phyloP scores from a whole-genome alignment of 352 stramenopile species.

The Pythium aristosporum region DNA sequence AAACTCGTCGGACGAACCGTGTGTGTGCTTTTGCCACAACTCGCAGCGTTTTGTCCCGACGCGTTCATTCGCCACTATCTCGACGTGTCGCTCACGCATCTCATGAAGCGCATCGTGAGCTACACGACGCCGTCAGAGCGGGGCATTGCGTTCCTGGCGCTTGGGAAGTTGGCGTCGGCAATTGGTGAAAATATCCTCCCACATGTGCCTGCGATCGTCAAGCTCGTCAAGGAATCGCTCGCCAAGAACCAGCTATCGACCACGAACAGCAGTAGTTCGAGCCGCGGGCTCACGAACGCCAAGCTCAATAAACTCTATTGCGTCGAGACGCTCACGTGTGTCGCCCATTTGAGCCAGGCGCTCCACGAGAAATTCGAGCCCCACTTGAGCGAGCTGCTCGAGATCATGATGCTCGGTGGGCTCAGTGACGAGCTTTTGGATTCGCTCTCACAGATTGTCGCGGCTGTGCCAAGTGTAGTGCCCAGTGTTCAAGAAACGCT shows the following conservation, averaged over 20 bases:
- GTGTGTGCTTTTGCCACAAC: constrained; percentile 89
- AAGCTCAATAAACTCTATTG: constrained; percentile 79
- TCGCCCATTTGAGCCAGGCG: constrained; percentile 70
- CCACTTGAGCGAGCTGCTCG: constrained; percentile 71
- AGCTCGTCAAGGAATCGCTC: constrained; percentile 73
- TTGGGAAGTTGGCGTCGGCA: constrained; percentile 92
- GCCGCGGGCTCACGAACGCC: constrained; percentile 32
- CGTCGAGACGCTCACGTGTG: constrained; percentile 80
- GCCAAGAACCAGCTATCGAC: constrained; percentile 40
- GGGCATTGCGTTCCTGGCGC: constrained; percentile 88
- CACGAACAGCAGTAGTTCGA: constrained; percentile 12
- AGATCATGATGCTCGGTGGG: constrained; percentile 88
- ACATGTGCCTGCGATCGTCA: constrained; percentile 76
- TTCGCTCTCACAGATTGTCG: constrained; percentile 89
- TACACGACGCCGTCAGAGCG: constrained; percentile 61
- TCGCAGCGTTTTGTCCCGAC: constrained; percentile 91
- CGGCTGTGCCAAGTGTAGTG: constrained; percentile 88
- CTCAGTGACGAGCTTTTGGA: constrained; percentile 94
- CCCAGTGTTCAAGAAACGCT: constrained; percentile 92
- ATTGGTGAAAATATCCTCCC: constrained; percentile 88
- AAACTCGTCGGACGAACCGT: constrained; percentile 81
- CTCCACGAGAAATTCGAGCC: constrained; percentile 62
- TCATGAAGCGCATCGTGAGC: constrained; percentile 80
- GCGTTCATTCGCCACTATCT: constrained; percentile 95
- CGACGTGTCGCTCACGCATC: constrained; percentile 68